Evolutionary conservation across 139 green algal genomes (phyloP), one percentile per base, ranked within the genome.

Genomic region (Micractinium sp.): DNA sequence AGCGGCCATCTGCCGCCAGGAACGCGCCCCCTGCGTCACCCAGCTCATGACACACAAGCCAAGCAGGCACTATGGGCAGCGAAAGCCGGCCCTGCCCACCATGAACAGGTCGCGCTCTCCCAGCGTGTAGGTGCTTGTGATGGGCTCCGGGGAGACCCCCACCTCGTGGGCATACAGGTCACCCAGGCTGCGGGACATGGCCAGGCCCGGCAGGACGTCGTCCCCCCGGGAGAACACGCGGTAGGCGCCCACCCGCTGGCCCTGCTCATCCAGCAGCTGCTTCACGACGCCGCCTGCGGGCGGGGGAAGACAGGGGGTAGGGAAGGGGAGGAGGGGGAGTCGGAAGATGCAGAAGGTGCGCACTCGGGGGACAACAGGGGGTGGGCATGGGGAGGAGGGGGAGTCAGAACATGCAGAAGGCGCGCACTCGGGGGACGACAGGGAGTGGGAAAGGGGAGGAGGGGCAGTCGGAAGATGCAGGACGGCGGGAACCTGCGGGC

Each of bases 101-200:
- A 96, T n/a, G 87, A 95, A 95, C 67, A 93, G 77, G 82, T 94
- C 93, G 1, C 88, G 83, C 20, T 86, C 69, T 1, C 53, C 81
- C 22, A 91, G 89, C 25, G 74, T 77, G 79, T 89, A 80, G 29
- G 41, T 77, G 60, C 75, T 90, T 41, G 89, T 85, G 31, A 61
- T 39, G 27, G 88, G 91, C 36, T 90, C 77, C 9, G 61, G 36
- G 27, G 66, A 88, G 7, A 91, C 93, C 27, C 86, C 91, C 67
- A 91, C 79, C 4, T 74, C 56, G 66, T 88, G 84, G 9, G 89
- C 90, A 35, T 71, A 87, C 63, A 91, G 63, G 89, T 95, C 94
- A 3, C 93, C 94, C 77, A 95, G 91, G 22, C 91, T 93, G 25
- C 94, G 90, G 15, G 85, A 93, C 91, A 94, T 93, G 56, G 92